phyloP scores from a whole-genome alignment of 2,329 filamentous ascomycete species.

The Alternaria novae-zelandiae region DNA sequence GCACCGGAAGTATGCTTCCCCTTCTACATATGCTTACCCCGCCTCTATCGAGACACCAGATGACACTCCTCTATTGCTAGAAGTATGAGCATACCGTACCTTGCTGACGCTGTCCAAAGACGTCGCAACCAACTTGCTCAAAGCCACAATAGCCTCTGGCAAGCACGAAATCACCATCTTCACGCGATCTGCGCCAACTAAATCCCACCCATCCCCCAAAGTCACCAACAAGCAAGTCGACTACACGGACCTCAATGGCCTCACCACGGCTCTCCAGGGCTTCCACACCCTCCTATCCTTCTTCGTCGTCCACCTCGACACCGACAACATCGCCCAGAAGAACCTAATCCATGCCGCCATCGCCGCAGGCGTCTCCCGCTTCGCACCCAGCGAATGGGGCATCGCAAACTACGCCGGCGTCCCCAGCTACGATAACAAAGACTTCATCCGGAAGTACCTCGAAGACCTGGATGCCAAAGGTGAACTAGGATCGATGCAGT shows the following conservation, averaged over 20 bases:
- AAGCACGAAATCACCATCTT: constrained; percentile 63
- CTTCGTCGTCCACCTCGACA: constrained; percentile 42
- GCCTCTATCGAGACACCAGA: neutral
- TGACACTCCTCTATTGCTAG: neutral
- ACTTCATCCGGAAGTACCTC: constrained; percentile 58
- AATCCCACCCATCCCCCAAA: constrained; percentile 20
- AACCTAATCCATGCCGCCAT: constrained; percentile 44
- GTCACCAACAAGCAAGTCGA: constrained; percentile 53
- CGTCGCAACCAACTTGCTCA: constrained; percentile 61
- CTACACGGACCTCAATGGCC: constrained; percentile 51
- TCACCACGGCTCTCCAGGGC: constrained; percentile 53
- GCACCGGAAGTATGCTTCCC: constrained; percentile 42
- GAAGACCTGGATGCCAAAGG: constrained; percentile 53
- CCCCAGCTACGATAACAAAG: constrained; percentile 60
- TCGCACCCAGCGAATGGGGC: constrained; percentile 42
- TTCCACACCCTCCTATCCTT: constrained; percentile 58
- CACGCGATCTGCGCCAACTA: constrained; percentile 48
- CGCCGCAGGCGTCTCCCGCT: constrained; percentile 36
- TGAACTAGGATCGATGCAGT: constrained; percentile 61
- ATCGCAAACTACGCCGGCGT: constrained; percentile 45
- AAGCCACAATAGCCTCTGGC: constrained; percentile 55
- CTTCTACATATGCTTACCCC: neutral
- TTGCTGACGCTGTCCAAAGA: constrained; percentile 44
- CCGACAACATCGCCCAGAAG: constrained; percentile 31
- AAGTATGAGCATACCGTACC: neutral